phyloP scores from a whole-genome alignment of 257 asterid genomes.

The Lycium barbarum region DNA sequence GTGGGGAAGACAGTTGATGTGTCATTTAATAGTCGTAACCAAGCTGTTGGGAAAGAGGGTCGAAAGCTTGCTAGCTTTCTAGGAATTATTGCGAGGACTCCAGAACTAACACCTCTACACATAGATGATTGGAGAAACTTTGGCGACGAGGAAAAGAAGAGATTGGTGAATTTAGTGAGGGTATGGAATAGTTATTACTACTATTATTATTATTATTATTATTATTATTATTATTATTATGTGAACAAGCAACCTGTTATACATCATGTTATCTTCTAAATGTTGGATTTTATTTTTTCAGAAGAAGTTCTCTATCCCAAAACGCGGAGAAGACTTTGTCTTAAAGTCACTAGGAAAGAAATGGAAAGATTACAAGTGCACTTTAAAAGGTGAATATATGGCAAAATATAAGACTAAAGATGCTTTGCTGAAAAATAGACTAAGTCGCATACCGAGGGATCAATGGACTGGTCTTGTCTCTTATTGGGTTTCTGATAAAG shows the following conservation, averaged over 20 bases:
- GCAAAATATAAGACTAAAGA: not conserved
- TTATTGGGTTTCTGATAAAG: not conserved
- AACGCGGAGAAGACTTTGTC: too few species aligned
- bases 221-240: too few species aligned
- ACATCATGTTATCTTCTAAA: too few species aligned
- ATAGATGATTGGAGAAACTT: not conserved
- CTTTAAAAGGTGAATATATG: too few species aligned
- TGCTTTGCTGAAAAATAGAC: not conserved
- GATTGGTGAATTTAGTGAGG: too few species aligned
- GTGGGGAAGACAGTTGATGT: not conserved
- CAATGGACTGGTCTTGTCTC: not conserved
- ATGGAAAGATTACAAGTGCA: too few species aligned
- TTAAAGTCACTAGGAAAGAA: too few species aligned
- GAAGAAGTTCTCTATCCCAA: too few species aligned
- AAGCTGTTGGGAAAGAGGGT: not conserved
- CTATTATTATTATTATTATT: too few species aligned
- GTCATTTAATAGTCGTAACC: not conserved
- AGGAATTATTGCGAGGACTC: not conserved
- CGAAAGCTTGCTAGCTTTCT: not conserved
- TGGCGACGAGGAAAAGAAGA: not conserved
- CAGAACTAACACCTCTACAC: not conserved
- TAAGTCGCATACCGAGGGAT: not conserved
- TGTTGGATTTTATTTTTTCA: too few species aligned
- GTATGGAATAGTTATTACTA: too few species aligned
- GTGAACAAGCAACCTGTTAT: too few species aligned